Percentiles rank a stretch among this genome's conserved stretches.
Conservation (phyloP, 495 filamentous ascomycete genomes). For the Neurospora tetraspora region DNA sequence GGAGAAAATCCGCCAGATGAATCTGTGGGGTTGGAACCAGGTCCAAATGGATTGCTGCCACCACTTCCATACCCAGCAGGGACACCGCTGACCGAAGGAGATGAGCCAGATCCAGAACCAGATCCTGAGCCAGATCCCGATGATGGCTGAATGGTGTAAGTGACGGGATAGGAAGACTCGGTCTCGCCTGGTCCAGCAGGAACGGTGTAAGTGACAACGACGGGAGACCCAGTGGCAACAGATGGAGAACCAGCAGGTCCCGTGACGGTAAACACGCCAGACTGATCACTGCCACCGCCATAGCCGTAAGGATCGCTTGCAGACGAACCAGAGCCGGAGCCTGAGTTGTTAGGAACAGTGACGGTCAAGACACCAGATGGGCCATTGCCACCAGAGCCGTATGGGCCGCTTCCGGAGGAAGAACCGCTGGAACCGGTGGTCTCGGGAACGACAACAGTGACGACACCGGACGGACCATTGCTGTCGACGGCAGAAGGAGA, state of each 20-base stretch:
- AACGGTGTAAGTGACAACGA: conserved; percentile 15
- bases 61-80: conserved; percentile 3
- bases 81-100: background rate
- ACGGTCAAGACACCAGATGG: conserved; percentile 3
- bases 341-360: background rate
- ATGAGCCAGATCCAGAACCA: background rate
- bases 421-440: background rate
- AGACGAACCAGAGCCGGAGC: background rate
- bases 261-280: conserved; percentile 4
- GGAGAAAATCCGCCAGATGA: background rate
- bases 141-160: conserved; percentile 8
- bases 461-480: background rate
- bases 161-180: conserved; percentile 12
- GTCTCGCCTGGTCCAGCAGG: background rate
- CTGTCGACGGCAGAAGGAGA: background rate
- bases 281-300: background rate
- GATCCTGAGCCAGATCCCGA: background rate
- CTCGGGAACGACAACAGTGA: background rate
- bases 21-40: background rate
- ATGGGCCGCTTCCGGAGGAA: background rate
- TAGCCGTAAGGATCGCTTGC: background rate
- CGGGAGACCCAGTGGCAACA: background rate
- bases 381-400: background rate
- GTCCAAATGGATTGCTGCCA: background rate
- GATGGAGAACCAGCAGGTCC: background rate